Evolutionary conservation across 306 rosid species (phyloP), one percentile per base, ranked within the genome.

Genomic region (Quercus wislizeni): DNA sequence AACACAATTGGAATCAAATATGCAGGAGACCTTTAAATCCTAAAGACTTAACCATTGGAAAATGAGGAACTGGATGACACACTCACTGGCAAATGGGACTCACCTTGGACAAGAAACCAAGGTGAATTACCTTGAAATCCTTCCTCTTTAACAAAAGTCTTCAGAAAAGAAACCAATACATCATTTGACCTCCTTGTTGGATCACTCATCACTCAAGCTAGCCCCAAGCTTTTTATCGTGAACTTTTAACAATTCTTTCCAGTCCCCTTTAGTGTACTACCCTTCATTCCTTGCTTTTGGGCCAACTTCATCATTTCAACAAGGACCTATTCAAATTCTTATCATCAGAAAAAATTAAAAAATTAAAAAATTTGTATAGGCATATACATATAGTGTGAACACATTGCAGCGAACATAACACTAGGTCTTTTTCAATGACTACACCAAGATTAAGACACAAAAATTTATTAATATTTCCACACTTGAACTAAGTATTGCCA

Each of bases 141-240:
- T 85, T 85, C 90, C 63, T 78, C 84, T 18, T 87, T 62, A 18
- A 64, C 74, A 77, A 94, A 91, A 15, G 95, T 81, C 90, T 88
- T 92, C 7, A 94, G 81, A 85, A 91, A 93, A 23, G 90, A 85
- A 76, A 82, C 83, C 91, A 95, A 84, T 0, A 69, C 41, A 71
- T 90, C 88, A 79, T 57, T 86, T 69, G 96, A 55, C 83, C 94
- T 85, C 86, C 75, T 91, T 3, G 90, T 73, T 2, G 99, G 99
- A 75, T 95, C 97, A 71, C 98, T 89, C 90, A 90, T 95, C 98
- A 71, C 98, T 89, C 90, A 90, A 54, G 56, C 74, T 27, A 43
- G 90, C 75, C 79, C 99, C 98, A n/a, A 89, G 83, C 85, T 77
- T 84, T 43, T 55, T 86, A 78, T 95, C 99, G 43, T 87, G 28